phyloP scores from a whole-genome alignment of 2,329 filamentous ascomycete species.

The Paraphoma sp. region DNA sequence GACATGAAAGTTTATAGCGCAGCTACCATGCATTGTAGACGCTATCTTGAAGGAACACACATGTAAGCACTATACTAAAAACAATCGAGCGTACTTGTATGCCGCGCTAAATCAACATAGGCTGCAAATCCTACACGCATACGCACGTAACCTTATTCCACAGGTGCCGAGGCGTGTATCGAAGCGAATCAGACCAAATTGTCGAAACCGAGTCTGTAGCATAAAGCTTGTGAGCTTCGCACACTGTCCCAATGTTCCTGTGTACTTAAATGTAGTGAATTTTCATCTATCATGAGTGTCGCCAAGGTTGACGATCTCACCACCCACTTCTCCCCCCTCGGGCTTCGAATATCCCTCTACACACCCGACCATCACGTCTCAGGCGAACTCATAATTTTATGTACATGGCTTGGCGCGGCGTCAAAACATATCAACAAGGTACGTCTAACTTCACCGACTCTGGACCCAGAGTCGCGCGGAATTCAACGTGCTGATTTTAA shows the following conservation, averaged over 20 bases:
- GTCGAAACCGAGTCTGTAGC: no score
- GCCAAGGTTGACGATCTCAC: background rate
- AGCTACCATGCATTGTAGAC: background rate
- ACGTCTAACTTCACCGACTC: background rate
- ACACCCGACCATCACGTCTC: background rate
- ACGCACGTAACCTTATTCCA: no score
- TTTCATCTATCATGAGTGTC: background rate
- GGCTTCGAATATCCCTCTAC: slow-evolving; percentile 9
- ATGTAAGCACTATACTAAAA: background rate
- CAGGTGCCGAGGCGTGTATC: no score
- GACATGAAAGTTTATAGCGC: background rate
- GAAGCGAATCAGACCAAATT: no score
- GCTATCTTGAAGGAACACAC: background rate
- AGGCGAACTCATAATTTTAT: slow-evolving; percentile 21
- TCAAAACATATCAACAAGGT: slow-evolving; percentile 20
- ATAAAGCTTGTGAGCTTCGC: no score
- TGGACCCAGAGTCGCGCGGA: background rate
- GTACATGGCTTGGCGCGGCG: slow-evolving; percentile 24
- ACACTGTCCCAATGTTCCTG: no score
- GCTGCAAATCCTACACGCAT: no score
- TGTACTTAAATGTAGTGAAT: background rate
- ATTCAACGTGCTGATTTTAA: background rate
- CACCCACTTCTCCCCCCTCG: background rate
- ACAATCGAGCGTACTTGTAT: background rate
- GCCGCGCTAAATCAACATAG: background rate